Evolutionary conservation across 2,329 filamentous ascomycete species (phyloP), one percentile per base, ranked within the genome.

Genomic region (Paecilomyces variotii): DNA sequence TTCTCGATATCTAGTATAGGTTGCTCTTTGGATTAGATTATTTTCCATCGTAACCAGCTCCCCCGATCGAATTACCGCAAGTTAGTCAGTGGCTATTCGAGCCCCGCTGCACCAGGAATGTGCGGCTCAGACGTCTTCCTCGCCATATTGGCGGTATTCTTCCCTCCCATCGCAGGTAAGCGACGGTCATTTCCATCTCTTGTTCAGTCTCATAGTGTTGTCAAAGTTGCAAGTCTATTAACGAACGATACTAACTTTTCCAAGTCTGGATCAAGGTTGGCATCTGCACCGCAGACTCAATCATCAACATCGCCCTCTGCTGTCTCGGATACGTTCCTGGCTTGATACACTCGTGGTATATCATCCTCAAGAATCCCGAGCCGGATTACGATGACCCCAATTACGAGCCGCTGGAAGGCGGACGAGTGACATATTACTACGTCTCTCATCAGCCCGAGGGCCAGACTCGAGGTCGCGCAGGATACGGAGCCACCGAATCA

Each of bases 231-330:
- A 45, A 7, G n/a, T 1, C 4, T 19, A 19, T n/a, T 25, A 9
- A 27, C 19, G 51, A 39, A 4, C 10, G 19, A 32, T 51, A 54
- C 74, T 78, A 70, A 77, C 72, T 58, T 51, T 62, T 54, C 51
- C 66, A 68, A 91, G 94, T 99, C 68, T 99, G 94, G 94, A 90
- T 99, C 61, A 99, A 97, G 79, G 81, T 88, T 69, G 94, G 94
- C 63, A 82, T 99, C 77, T 99, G 94, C 81, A 89, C 87, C 62
- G 91, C 87, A 59, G 94, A 97, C 78, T 93, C 89, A 7, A 70
- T 97, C 68, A 96, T 99, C 80, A 99, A 99, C 80, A 87, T 97
- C 74, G 87, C 92, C 53, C 90, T 97, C 68, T 94, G 89, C 75
- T 72, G 85, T 57, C 84, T 93, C 25, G 89, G 87, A 67, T 91